These are phyloP conservation scores for Elaeis oleifera DNA, from an alignment of 202 grass and related monocot genomes.

Conservation along the genomic window DNA sequence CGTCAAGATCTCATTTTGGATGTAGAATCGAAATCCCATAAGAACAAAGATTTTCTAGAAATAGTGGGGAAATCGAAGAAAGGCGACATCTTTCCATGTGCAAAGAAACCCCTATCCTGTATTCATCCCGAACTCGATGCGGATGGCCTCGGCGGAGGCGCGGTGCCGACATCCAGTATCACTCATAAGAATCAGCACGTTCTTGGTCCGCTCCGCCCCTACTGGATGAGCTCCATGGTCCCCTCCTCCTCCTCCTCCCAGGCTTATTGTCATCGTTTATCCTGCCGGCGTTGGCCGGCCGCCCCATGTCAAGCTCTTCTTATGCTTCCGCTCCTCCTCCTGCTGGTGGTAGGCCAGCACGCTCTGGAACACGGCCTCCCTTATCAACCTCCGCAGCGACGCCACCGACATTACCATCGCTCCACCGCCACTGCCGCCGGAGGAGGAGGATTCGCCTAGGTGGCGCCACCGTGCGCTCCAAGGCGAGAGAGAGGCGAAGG, in stretches of 20 bases:
- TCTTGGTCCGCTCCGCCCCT: conserved; percentile 10
- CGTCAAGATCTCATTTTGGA: too few relatives aligned
- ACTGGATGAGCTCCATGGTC: conserved; percentile 16
- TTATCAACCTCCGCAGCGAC: conserved; percentile 1
- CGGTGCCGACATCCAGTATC: conserved; percentile 9
- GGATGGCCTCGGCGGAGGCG: conserved; percentile 9
- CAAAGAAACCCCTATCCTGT: not conserved
- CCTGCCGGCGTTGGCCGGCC: not conserved
- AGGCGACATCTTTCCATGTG: too few relatives aligned
- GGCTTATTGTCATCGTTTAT: conserved; percentile 2
- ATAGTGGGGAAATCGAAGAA: too few relatives aligned
- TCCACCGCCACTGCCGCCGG: not conserved
- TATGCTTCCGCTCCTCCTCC: conserved; percentile 27
- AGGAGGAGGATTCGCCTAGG: too few relatives aligned
- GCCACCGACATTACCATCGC: conserved; percentile 14
- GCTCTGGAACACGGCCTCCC: not conserved
- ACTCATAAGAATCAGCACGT: conserved; percentile 18
- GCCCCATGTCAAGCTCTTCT: conserved; percentile 49
- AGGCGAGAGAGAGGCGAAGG: not conserved
- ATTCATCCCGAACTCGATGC: conserved; percentile 12
- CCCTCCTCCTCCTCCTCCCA: conserved; percentile 4
- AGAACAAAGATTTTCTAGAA: too few relatives aligned
- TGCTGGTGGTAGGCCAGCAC: conserved; percentile 22
- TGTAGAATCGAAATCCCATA: too few relatives aligned
- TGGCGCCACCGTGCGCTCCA: too few relatives aligned